Conservation (phyloP, 2,329 filamentous ascomycete genomes). For the Penicillium psychrosexuale region DNA sequence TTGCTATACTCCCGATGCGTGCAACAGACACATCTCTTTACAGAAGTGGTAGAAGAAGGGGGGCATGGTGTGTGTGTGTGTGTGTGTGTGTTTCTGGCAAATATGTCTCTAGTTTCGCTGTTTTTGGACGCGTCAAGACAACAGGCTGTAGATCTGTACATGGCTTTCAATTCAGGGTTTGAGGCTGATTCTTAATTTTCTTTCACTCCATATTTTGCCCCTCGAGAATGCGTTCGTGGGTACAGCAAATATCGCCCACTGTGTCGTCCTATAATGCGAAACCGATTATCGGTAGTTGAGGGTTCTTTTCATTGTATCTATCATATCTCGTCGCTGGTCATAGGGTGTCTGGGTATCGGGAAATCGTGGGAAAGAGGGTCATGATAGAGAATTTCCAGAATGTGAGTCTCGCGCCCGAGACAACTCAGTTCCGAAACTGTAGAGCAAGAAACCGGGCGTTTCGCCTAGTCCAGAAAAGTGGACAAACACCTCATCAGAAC, state of each 20-base stretch:
- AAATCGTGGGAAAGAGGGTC: neutral
- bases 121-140: neutral
- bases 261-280: neutral
- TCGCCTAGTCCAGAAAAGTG: neutral
- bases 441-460: neutral
- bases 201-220: neutral
- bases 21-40: neutral
- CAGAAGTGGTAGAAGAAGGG: neutral
- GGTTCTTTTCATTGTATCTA: neutral
- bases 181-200: conserved; percentile 10
- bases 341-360: conserved; percentile 6
- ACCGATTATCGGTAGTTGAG: neutral
- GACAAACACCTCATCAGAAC: neutral
- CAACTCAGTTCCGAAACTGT: neutral
- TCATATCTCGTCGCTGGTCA: neutral
- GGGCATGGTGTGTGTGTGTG: neutral
- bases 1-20: conserved; percentile 2
- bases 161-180: conserved; percentile 20
- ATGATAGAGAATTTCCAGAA: neutral
- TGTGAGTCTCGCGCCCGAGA: neutral
- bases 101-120: neutral
- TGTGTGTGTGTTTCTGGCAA: neutral
- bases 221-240: neutral
- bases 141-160: conserved; percentile 20
- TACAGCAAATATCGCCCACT: too few relatives aligned